Evolutionary conservation across 768 basidiomycete species (phyloP), one percentile per base, ranked within the genome.

Genomic region (Boletus bicolor): DNA sequence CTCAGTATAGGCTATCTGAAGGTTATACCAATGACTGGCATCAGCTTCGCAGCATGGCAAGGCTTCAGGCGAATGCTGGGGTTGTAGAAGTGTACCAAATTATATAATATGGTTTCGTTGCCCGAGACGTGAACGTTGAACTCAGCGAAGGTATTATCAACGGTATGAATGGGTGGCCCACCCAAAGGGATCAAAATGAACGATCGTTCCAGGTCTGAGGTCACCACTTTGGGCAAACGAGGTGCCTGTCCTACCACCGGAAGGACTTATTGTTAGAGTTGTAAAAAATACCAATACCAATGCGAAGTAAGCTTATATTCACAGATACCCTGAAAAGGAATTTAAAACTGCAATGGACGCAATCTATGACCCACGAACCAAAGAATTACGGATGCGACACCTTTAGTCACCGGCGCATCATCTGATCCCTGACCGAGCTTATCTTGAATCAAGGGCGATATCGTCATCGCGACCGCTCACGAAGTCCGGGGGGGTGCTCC

Each of bases 21-120:
- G 78, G 85, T 96, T 41, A 82, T 97, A 55, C 96, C 96, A 12
- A 96, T 98, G 94, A 96, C 87, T 24, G 92, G 93, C 55, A 87
- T 96, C 53, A 91, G 89, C 70, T 96, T 87, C 64, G 79, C 91
- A 10, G 88, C 87, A n/a, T 97, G 94, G 94, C 89, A 94, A 69
- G 56, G 61, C 12, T 67, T 69, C 57, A 74, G 68, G 51, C 59
- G 64, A 30, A 42, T 61, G 44, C 30, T 73, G 19, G 73, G 57
- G 4, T 34, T 72, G 44, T 73, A 71, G 63, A 56, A 46, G 43
- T 24, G 21, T 24, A 24, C 32, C 57, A 53, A 55, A 58, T 24
- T 24, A 28, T 49, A 32, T 53, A 47, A 43, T 36, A 38, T 14
- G 28, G 15, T 30, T 39, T 30, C 7, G 35, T 11, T 32, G 14